Conservation (phyloP, 2,329 filamentous ascomycete species). For the Myriangium duriaei region DNA sequence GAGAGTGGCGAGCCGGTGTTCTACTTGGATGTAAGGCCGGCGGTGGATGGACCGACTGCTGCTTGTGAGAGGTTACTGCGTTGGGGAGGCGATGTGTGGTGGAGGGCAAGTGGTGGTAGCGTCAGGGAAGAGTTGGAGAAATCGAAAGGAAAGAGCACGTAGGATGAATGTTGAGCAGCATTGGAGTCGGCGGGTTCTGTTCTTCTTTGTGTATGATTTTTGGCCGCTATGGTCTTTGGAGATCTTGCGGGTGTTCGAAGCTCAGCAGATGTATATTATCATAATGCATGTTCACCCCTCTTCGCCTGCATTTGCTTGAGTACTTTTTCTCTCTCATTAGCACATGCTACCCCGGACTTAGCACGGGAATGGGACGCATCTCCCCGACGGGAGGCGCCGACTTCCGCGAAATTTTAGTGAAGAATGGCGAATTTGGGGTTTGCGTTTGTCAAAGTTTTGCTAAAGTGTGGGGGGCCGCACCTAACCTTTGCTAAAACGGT, state of each 20-base stretch:
- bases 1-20: slow-evolving; percentile 86
- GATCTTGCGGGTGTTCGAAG: too few relatives aligned
- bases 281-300: neutral
- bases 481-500: too few relatives aligned
- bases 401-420: neutral
- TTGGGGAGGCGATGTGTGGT: slow-evolving; percentile 93
- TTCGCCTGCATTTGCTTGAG: too few relatives aligned
- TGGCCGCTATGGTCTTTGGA: too few relatives aligned
- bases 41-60: slow-evolving; percentile 65
- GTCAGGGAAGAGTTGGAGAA: slow-evolving; percentile 36
- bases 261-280: too few relatives aligned
- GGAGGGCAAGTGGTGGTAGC: slow-evolving; percentile 65
- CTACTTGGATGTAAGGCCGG: slow-evolving; percentile 86
- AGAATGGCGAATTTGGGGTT: too few relatives aligned
- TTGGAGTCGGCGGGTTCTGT: too few relatives aligned
- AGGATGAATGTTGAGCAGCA: neutral
- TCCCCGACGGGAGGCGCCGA: neutral
- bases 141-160: slow-evolving; percentile 14
- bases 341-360: too few relatives aligned
- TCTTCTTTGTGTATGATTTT: neutral
- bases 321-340: too few relatives aligned
- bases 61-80: slow-evolving; percentile 72
- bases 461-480: too few relatives aligned
- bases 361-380: neutral
- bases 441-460: neutral